Base-by-base conservation (phyloP, 2,329 filamentous ascomycete genomes). In the Akanthomyces lecanii region DNA sequence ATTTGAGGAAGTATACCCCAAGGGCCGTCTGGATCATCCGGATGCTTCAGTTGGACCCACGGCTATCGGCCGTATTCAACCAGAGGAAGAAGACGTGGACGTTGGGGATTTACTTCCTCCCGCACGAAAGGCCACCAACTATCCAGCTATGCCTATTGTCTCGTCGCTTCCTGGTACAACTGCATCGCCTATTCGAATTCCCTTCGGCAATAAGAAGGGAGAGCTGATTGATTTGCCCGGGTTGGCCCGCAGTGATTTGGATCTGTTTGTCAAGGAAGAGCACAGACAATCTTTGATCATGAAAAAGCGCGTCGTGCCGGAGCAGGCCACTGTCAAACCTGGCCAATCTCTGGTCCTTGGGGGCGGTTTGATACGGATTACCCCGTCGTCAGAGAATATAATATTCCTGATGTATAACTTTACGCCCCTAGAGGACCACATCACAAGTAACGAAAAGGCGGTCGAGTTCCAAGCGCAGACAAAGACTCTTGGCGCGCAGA, bases 201-300 rank as follows among this genome's bases (percentile, higher is more conserved):
- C 92, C 0, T 99, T 95, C 71, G 93, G 93, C 52, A 86, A 86
- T 64, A 89, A 90, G 28, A 89, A 86, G 70, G 95, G 95, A 62
- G 96, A 99, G 74, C 81, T 99, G 40, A 91, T 99, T 69, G 95
- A 99, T 72, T 82, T 99, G 16, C 95, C 95, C 0, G 95, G 95
- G 0, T 79, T 99, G 40, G 84, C 88, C 10, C 87, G 95, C 52
- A 88, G 86, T 30, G 84, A 87, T 18, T 79, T 98, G 7, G 88
- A 91, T 54, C 76, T 85, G 0, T 87, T 89, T 71, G 89, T 97
- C 54, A 78, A 83, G 47, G 83, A 88, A 47, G 81, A 88, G 65
- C 78, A 90, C 69, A 87, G 86, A 47, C 75, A 82, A 12, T 83
- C 85, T 6, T 79, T 97, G 21, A 83, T 96, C 63, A 96, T 99